These are phyloP conservation scores for Solanum aculeatissimum DNA, from an alignment of 305 asterid genomes.

Conservation along the genomic window DNA sequence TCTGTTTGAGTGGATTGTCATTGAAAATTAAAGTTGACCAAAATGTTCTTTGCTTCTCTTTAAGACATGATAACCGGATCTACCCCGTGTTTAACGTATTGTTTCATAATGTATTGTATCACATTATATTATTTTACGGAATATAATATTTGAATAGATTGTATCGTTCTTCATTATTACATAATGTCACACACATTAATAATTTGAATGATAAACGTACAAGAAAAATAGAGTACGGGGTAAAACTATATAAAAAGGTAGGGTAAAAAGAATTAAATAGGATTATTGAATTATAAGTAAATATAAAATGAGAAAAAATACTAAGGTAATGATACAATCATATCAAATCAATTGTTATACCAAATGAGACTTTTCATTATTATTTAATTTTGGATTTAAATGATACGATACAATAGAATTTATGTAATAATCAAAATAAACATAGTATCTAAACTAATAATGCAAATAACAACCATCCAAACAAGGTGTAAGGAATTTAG, in stretches of 20 bases:
- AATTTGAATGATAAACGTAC: neutral
- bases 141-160: neutral
- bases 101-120: neutral
- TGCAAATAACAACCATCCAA: neutral
- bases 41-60: no score
- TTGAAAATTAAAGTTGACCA: neutral
- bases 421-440: neutral
- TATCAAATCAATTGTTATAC: neutral
- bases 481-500: neutral
- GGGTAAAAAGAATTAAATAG: neutral
- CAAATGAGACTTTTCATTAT: neutral
- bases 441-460: no score
- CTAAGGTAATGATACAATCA: neutral
- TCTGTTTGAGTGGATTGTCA: neutral
- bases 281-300: neutral
- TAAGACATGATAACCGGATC: neutral
- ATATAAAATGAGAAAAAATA: neutral
- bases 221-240: neutral
- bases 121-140: neutral
- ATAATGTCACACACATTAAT: neutral
- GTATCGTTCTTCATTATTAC: rapidly evolving
- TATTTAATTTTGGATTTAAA: neutral
- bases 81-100: neutral
- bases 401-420: neutral
- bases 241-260: neutral